Conservation (phyloP, 202 grass and related monocot genomes). For the Zoysia matrella region DNA sequence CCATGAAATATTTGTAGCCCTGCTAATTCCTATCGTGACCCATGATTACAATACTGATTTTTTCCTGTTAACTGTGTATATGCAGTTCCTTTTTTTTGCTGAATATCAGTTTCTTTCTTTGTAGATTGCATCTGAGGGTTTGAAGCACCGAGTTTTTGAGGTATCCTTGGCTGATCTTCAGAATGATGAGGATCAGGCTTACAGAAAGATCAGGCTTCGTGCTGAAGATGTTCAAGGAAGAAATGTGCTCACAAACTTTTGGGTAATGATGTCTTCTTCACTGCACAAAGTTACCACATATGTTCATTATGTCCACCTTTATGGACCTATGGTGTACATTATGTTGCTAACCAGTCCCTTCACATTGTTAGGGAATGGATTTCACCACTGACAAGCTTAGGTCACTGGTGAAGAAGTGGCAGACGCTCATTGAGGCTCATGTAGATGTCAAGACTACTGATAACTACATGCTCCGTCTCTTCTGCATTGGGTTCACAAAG, state of each 20-base stretch:
- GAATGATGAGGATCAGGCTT: too few relatives aligned
- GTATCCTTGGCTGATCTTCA: slow-evolving; percentile 2
- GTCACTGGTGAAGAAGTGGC: too few relatives aligned
- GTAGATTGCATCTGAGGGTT: slow-evolving; percentile 76
- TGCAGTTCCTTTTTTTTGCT: neutral
- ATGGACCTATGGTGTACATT: neutral
- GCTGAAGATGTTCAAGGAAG: too few relatives aligned
- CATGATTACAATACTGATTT: neutral
- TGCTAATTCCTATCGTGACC: neutral
- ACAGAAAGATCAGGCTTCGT: too few relatives aligned
- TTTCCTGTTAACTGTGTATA: neutral
- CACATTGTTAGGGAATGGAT: slow-evolving; percentile 59
- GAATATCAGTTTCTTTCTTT: neutral
- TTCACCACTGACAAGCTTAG: slow-evolving; percentile 48
- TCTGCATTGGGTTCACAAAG: slow-evolving; percentile 83
- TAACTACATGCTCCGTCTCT: slow-evolving; percentile 30
- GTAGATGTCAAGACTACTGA: too few relatives aligned
- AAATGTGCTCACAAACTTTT: slow-evolving; percentile 70
- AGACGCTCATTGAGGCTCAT: too few relatives aligned
- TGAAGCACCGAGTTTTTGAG: slow-evolving; percentile 80
- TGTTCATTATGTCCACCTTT: neutral
- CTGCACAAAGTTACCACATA: neutral
- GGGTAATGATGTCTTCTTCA: slow-evolving; percentile 45
- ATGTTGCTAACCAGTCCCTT: neutral
- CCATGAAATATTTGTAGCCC: neutral